A percentile compares a stretch with the other conserved stretches of the same genome.
Conservation (phyloP, 331 rosid genomes). For the Rhamnella rubrinervis region DNA sequence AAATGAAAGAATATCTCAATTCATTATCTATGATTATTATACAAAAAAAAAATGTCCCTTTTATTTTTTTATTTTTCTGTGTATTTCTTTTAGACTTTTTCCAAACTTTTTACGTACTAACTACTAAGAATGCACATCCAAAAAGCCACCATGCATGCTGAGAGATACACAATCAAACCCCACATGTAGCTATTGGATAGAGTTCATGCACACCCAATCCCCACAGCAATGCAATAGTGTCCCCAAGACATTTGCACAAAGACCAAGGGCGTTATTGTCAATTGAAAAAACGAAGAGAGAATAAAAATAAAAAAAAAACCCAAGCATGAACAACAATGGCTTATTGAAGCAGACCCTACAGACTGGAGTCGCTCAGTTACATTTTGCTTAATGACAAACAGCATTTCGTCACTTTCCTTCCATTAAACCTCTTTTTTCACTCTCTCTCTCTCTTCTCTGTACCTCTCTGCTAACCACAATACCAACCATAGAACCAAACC, state of each 20-base stretch:
- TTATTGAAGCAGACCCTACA: constrained; percentile 21
- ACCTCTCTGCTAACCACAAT: background rate
- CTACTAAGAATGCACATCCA: constrained; percentile 11
- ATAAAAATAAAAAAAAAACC: background rate
- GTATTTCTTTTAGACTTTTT: background rate
- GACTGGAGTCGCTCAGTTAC: constrained; percentile 21
- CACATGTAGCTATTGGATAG: background rate
- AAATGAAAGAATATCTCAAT: too few relatives aligned
- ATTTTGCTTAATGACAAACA: constrained; percentile 49
- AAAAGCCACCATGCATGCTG: constrained; percentile 17
- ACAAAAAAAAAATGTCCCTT: too few relatives aligned
- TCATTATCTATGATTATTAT: too few relatives aligned
- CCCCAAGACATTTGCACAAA: too few relatives aligned
- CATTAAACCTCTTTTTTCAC: constrained; percentile 20
- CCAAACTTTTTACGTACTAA: constrained; percentile 3
- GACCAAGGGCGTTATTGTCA: constrained; percentile 35
- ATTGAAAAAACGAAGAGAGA: background rate
- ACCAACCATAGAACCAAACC: constrained; percentile 33
- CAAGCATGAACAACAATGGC: background rate
- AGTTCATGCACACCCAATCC: too few relatives aligned
- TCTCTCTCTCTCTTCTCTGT: constrained; percentile 11
- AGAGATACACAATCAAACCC: background rate
- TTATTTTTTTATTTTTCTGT: too few relatives aligned
- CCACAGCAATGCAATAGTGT: too few relatives aligned
- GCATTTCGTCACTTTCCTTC: constrained; percentile 47